These are phyloP conservation scores for Penicillium hesseltinei DNA, from an alignment of 2,329 filamentous ascomycete species.

Conservation along the genomic window DNA sequence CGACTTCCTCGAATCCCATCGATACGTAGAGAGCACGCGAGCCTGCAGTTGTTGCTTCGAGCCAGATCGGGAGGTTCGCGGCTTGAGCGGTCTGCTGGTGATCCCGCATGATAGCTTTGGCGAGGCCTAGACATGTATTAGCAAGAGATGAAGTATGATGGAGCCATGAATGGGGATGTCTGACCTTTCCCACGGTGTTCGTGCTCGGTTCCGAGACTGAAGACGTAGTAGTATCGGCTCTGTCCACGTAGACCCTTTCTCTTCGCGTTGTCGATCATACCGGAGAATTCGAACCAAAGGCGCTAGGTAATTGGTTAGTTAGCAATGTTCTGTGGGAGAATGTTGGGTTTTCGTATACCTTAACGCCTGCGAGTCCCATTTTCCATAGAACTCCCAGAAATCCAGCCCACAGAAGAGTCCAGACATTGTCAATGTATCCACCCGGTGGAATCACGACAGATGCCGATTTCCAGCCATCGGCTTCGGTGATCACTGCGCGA, in stretches of 20 bases:
- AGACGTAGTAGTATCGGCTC: conserved; percentile 24
- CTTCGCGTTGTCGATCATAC: conserved; percentile 24
- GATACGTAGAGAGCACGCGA: conserved; percentile 23
- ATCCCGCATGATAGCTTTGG: conserved; percentile 19
- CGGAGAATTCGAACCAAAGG: conserved; percentile 22
- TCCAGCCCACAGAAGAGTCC: conserved; percentile 20
- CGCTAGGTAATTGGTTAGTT: conserved; percentile 8
- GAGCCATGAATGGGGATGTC: not conserved
- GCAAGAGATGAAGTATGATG: too few species aligned
- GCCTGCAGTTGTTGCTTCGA: conserved; percentile 21
- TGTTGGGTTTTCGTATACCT: conserved; percentile 2
- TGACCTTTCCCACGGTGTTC: conserved; percentile 25
- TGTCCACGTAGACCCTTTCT: conserved; percentile 19
- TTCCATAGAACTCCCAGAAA: conserved; percentile 21
- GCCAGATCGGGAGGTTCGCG: conserved; percentile 25
- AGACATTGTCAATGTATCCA: conserved; percentile 16
- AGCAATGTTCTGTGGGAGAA: not conserved
- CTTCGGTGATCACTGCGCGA: conserved; percentile 23
- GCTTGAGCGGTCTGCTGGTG: conserved; percentile 17
- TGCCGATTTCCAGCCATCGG: conserved; percentile 23
- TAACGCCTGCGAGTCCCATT: conserved; percentile 19
- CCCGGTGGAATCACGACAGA: conserved; percentile 22
- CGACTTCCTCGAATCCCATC: conserved; percentile 24
- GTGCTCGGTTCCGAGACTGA: conserved; percentile 24
- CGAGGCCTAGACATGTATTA: conserved; percentile 17